Conservation (phyloP, 768 basidiomycete genomes). For the Pleurotus salmoneostramineus region DNA sequence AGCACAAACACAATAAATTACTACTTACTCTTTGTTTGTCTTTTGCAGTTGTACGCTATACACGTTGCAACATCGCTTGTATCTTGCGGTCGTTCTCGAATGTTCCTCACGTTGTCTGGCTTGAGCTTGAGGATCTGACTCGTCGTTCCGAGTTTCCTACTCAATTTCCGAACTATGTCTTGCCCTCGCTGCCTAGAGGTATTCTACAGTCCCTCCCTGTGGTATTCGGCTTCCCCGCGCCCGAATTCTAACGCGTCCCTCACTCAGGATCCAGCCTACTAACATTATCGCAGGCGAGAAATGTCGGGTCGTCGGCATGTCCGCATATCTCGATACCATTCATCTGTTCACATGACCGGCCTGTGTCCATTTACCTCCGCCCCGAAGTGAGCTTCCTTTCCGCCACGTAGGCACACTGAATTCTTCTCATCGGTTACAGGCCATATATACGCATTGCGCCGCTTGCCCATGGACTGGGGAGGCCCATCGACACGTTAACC, state of each 20-base stretch:
- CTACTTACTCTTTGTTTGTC: neutral
- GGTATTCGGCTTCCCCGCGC: neutral
- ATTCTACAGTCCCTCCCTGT: no score
- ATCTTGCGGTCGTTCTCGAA: neutral
- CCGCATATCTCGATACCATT: neutral
- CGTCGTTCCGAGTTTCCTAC: no score
- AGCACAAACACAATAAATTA: slow-evolving; percentile 74
- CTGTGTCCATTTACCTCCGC: neutral
- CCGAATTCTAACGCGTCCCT: neutral
- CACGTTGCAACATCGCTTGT: neutral
- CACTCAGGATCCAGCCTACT: neutral
- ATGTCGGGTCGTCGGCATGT: neutral
- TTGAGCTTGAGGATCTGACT: no score
- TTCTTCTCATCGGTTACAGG: neutral
- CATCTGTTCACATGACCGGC: neutral
- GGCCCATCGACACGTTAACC: neutral
- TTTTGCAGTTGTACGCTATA: neutral
- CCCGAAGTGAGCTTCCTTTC: neutral
- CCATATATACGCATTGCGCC: neutral
- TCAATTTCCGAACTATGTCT: no score
- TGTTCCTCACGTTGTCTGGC: no score
- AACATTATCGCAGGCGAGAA: neutral
- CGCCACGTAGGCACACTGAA: neutral
- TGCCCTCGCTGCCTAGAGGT: no score
- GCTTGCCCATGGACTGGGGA: neutral